Evolutionary conservation across 257 asterid species (phyloP).

Genomic region (Solanum etuberosum): DNA sequence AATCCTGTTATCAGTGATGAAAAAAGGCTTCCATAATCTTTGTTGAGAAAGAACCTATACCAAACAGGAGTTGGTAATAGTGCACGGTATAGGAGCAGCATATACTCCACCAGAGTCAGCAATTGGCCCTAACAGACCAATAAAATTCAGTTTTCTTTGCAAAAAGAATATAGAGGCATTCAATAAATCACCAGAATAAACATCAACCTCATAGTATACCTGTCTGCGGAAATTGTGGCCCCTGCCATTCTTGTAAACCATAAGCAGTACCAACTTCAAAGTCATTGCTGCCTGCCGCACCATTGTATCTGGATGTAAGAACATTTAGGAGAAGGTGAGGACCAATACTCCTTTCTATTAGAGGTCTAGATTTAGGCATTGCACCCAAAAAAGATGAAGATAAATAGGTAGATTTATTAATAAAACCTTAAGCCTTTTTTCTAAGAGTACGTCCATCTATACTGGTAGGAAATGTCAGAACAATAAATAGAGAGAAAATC

Average conservation of each 20-base stretch:
- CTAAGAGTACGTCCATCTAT: neutral
- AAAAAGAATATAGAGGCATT: neutral
- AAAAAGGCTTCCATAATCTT: slow-evolving; percentile 85
- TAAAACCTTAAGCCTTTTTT: neutral
- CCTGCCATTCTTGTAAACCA: slow-evolving; percentile 70
- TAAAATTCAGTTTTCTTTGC: slow-evolving; percentile 1
- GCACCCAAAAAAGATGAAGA: neutral
- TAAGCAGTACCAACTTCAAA: slow-evolving; percentile 56
- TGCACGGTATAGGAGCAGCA: slow-evolving; percentile 87
- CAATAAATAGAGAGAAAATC: neutral
- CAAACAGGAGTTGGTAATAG: slow-evolving; percentile 86
- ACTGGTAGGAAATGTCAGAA: neutral
- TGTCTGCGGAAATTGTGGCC: slow-evolving; percentile 89
- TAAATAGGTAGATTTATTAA: neutral
- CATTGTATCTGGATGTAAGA: slow-evolving; percentile 56
- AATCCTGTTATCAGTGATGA: slow-evolving; percentile 81
- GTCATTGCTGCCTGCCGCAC: slow-evolving; percentile 78
- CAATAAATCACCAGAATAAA: neutral
- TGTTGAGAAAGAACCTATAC: slow-evolving; percentile 91
- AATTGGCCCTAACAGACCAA: slow-evolving; percentile 60
- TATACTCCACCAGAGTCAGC: slow-evolving; percentile 80
- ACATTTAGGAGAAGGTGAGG: neutral
- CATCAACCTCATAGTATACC: slow-evolving; percentile 21
- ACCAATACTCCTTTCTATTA: neutral
- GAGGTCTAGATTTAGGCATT: neutral